Conservation (phyloP, 441 rosid genomes). For the Pelargonium myrrhifolium region DNA sequence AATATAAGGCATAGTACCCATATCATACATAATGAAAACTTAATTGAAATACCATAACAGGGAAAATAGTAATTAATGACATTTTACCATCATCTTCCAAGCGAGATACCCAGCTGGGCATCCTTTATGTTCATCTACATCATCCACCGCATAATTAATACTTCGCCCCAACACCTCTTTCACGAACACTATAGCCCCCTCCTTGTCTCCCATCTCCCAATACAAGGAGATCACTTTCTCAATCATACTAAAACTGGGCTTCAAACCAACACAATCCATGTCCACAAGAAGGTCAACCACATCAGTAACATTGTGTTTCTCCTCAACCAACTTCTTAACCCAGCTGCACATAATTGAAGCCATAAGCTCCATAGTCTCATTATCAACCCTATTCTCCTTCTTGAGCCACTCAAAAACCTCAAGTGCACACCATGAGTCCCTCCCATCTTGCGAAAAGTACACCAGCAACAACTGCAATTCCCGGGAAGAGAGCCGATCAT, state of each 20-base stretch:
- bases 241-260: conserved; percentile 80
- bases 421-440: conserved; percentile 91
- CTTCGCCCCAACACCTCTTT: conserved; percentile 56
- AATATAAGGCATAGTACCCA: too few relatives aligned
- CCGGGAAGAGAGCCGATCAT: conserved; percentile 63
- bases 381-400: conserved; percentile 72
- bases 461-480: conserved; percentile 77
- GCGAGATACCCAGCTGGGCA: conserved; percentile 89
- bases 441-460: conserved; percentile 87
- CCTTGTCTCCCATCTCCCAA: conserved; percentile 66
- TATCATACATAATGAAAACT: background rate
- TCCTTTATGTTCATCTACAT: conserved; percentile 52
- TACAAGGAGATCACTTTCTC: conserved; percentile 85
- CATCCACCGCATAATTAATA: conserved; percentile 34
- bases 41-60: conserved; percentile 1
- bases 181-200: conserved; percentile 55
- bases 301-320: conserved; percentile 45
- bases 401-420: conserved; percentile 92
- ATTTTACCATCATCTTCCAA: conserved; percentile 83
- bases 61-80: conserved; percentile 1
- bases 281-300: conserved; percentile 73
- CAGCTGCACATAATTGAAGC: conserved; percentile 83
- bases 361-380: conserved; percentile 91
- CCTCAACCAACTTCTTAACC: conserved; percentile 69
- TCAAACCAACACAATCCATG: conserved; percentile 86